Percentiles rank a stretch among this genome's conserved stretches.
Conservation (phyloP, 2,329 filamentous ascomycete species). For the Monosporascus sp. region DNA sequence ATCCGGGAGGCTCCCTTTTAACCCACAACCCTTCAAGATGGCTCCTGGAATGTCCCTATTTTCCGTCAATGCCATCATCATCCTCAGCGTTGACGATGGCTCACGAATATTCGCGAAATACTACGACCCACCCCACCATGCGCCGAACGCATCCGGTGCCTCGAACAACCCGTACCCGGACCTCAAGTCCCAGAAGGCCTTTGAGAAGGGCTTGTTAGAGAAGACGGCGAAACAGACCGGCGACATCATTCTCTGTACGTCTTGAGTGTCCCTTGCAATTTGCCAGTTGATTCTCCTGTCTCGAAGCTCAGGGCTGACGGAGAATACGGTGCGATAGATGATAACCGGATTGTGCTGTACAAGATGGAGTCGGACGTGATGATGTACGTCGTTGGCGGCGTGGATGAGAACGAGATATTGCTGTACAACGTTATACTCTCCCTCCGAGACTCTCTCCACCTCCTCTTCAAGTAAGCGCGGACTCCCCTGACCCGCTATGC, state of each 20-base stretch:
- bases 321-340: constrained; percentile 39
- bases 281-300: background rate
- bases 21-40: constrained; percentile 41
- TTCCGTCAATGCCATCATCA: constrained; percentile 71
- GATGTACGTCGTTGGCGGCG: constrained; percentile 84
- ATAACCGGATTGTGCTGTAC: constrained; percentile 93
- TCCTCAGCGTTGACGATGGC: constrained; percentile 81
- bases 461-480: constrained; percentile 75
- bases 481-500: background rate
- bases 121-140: constrained; percentile 49
- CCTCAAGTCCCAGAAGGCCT: constrained; percentile 88
- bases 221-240: constrained; percentile 95
- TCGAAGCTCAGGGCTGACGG: background rate
- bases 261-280: background rate
- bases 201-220: constrained; percentile 91
- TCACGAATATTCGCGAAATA: constrained; percentile 84
- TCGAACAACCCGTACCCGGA: constrained; percentile 74
- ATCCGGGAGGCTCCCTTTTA: background rate
- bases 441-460: constrained; percentile 82
- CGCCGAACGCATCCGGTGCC: constrained; percentile 40
- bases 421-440: constrained; percentile 92
- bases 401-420: constrained; percentile 95
- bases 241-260: constrained; percentile 79
- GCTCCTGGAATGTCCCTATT: constrained; percentile 70
- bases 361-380: constrained; percentile 98